Evolutionary conservation across 2,329 filamentous ascomycete genomes (phyloP), one percentile per base, ranked within the genome.

Genomic region (Teratosphaeriaceae sp.): DNA sequence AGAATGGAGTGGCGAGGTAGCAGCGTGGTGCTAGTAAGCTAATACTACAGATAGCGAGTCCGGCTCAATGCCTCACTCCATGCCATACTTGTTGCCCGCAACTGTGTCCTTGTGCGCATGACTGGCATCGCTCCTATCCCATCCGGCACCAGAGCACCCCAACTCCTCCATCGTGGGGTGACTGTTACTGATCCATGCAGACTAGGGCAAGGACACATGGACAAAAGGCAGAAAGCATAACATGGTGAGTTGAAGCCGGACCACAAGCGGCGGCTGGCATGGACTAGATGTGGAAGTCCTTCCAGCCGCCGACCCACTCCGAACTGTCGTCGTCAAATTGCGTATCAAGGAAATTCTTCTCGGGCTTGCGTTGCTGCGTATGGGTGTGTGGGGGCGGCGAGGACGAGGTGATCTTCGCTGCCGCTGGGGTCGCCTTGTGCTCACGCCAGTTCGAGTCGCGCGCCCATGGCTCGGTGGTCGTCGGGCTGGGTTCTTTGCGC

Each of bases 281-380:
- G 37, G 29, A 69, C 73, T 77, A 79, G 65, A 79, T 73, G 65
- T 79, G 76, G 65, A 78, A 72, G 63, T 81, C 80, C 66, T 85
- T 81, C 80, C 86, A 94, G 70, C 85, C 87, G 74, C 88, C 88
- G 80, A 95, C 87, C 83, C 90, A 94, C 79, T 94, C 88, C 73
- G 89, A 70, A 61, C 90, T 85, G 61, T 42, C 40, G 18, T 36
- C 29, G n/a, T 42, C 40, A 69, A 54, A 45, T 35, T 58, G 51
- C 27, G 54, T 45, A 36, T 56, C 50, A 48, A 58, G 53, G 59
- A 77, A 65, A 55, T 55, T 58, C 47, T 52, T 55, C 49, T 55
- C 54, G 47, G 48, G 51, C 58, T 46, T 49, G 41, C 43, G 51
- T 43, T 48, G 40, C 36, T 50, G 51, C 42, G 30, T 21, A 15